Base-by-base conservation (phyloP, 2,329 filamentous ascomycete genomes). In the Domatiomyces globalis region DNA sequence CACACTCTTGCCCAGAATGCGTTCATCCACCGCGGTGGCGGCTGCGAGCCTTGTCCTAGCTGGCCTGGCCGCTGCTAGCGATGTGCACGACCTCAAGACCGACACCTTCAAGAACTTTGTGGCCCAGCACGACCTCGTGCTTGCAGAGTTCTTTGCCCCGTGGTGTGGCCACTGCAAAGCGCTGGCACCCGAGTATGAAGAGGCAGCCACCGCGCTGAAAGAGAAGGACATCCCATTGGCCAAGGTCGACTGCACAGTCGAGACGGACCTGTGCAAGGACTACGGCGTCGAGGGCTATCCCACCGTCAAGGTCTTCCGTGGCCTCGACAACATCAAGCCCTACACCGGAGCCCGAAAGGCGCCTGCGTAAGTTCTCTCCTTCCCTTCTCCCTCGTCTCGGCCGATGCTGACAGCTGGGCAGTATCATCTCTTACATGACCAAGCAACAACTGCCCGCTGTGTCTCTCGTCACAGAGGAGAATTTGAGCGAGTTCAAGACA, bases 151-250 rank as follows among this genome's bases (percentile, higher is more conserved):
- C 81, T 95, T 87, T 69, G 90, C 90, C 61, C 89, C 90, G 62
- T 94, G 90, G 89, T 94, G 86, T 62, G 90, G 89, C 60, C 90
- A 96, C 79, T 96, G 90, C 85, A 96, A 98, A 78, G 90, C 90
- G 55, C 86, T 98, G 60, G 92, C 71, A 33, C 71, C 72, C 22
- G 72, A 75, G 58, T 74, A 74, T 55, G 72, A 74, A 56, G 65
- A 69, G 51, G 72, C 72, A 46, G 72, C 72, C 45, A 69, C 70
- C 6, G 67, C 71, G 49, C 60, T 75, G 50, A 73, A 74, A 60
- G 63, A 66, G 55, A 74, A 73, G 63, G 64, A 73, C 49, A 73
- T 75, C 33, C 61, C 69, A 10, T 56, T 74, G 43, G 70, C 68
- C 54, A 73, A 74, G 62, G 66, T 75, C 48, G 90, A 95, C 76